Base-by-base conservation (phyloP, 2,329 filamentous ascomycete genomes). In the Colletotrichum chrysophilum region DNA sequence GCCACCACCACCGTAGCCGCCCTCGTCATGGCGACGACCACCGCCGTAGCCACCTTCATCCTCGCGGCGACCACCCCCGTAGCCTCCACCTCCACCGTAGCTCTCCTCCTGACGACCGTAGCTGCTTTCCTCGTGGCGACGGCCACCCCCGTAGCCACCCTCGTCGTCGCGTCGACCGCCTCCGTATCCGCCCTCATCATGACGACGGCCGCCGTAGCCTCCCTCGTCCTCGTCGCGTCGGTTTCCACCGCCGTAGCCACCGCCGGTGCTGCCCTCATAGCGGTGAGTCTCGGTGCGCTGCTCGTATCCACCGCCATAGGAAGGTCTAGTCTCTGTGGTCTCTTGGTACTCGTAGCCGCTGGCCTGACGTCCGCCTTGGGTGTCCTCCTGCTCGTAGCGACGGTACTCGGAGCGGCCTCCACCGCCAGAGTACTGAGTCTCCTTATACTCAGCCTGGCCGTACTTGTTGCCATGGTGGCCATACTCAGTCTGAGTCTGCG, bases 401-500 rank as follows among this genome's bases (percentile, higher is more conserved):
- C 88, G 87, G 83, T 93, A 94, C 74, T 93, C 90, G 52, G 89
- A 88, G 72, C 88, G 86, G 70, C 88, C 86, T 64, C 90, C 90
- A 66, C 93, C 93, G 70, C 88, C 87, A 21, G 88, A 85, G 76
- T 91, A 91, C 70, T 89, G 86, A 9, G 91, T 94, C 80, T 92
- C 86, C 36, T 86, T 88, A 79, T 91, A 89, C 81, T 93, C 85
- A 13, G 92, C 91, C 80, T 93, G 89, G 9, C 89, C 91, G 78
- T 93, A 93, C 64, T 89, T 88, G 78, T 89, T 85, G 24, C 88
- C 88, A 12, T 88, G 88, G 70, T 87, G 91, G 34, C 90, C 92
- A 76, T 92, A 91, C 82, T 95, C 90, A 14, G 89, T 90, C 77
- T 91, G 89, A 7, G 87, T 90, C 80, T 93, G 88, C 5, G 88